These are phyloP conservation scores for Heterobasidion parviporum DNA, from an alignment of 1,284 basidiomycete genomes.

Conservation along the genomic window DNA sequence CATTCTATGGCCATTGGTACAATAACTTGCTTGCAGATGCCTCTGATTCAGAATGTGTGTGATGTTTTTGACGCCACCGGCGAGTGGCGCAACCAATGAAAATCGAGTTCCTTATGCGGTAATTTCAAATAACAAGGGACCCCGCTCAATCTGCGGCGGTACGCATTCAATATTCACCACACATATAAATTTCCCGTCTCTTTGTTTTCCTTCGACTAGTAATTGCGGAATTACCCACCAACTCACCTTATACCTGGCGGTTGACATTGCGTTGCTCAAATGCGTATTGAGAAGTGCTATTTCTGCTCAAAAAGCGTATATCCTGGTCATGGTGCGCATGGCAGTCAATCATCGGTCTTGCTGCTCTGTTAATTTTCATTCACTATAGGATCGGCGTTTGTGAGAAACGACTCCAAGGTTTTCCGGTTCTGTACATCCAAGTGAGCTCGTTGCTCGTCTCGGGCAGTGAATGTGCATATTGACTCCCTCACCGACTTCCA, in stretches of 20 bases:
- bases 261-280: conserved; percentile 17
- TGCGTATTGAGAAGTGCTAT: conserved; percentile 88
- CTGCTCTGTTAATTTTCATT: neutral
- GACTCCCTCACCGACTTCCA: conserved; percentile 23
- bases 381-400: conserved; percentile 75
- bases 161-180: too few species aligned
- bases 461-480: neutral
- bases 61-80: too few species aligned
- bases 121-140: too few species aligned
- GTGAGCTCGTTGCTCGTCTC: conserved; percentile 36
- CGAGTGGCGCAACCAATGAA: too few species aligned
- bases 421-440: conserved; percentile 97
- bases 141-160: too few species aligned
- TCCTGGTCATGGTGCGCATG: conserved; percentile 76
- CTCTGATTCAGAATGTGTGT: too few species aligned
- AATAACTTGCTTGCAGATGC: too few species aligned
- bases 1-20: neutral
- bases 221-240: too few species aligned
- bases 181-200: too few species aligned
- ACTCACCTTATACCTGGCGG: too few species aligned
- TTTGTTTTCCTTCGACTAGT: too few species aligned
- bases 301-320: conserved; percentile 94
- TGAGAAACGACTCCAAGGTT: conserved; percentile 93
- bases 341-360: neutral
- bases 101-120: too few species aligned